These are phyloP conservation scores for Ailanthus altissimus DNA, from an alignment of 345 rosid species.

Conservation along the genomic window DNA sequence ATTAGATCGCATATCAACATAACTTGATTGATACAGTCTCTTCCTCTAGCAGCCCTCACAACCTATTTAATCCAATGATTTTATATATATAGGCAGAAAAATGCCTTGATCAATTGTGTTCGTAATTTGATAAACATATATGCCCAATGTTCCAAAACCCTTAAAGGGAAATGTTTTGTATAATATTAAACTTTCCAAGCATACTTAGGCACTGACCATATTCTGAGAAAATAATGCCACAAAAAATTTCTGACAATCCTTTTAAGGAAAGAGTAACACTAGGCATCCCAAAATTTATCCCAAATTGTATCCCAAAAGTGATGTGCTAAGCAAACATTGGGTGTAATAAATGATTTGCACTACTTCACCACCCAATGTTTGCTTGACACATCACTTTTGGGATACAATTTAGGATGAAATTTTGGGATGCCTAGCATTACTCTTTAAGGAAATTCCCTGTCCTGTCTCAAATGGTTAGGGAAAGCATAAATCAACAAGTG, in stretches of 20 bases:
- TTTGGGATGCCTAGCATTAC: no score
- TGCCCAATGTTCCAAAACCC: not conserved
- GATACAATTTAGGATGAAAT: no score
- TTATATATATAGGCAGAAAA: not conserved
- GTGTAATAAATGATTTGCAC: no score
- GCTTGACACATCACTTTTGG: no score
- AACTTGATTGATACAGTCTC: constrained; percentile 7
- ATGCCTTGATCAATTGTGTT: not conserved
- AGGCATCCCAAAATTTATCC: no score
- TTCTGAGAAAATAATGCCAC: constrained; percentile 1
- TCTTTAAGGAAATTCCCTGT: not conserved
- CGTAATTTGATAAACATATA: not conserved
- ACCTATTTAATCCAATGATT: constrained; percentile 10
- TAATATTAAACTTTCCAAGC: not conserved
- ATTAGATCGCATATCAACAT: not conserved
- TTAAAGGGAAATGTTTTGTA: not conserved
- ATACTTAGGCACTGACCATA: not conserved
- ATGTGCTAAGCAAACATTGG: no score
- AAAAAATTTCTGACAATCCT: not conserved
- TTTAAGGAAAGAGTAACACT: no score
- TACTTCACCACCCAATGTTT: no score
- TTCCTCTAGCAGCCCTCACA: constrained; percentile 6
- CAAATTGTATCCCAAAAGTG: no score
- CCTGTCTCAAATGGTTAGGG: not conserved
- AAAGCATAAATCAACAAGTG: not conserved